A percentile compares a stretch with the other conserved stretches of the same genome.
Conservation (phyloP, 768 basidiomycete genomes). For the Leccinellum albellum region DNA sequence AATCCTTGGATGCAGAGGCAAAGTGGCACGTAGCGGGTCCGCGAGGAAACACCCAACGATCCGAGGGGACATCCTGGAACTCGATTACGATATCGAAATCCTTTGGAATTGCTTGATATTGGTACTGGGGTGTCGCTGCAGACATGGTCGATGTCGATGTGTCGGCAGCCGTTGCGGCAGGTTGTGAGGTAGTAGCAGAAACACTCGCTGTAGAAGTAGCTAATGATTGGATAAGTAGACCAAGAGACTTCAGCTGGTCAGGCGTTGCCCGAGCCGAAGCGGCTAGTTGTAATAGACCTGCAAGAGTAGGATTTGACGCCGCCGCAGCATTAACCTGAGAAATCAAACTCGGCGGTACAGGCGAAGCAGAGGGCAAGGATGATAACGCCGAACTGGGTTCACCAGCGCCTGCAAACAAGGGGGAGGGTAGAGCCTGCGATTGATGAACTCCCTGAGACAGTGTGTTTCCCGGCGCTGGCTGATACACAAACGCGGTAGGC, state of each 20-base stretch:
- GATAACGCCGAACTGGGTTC: slow-evolving; percentile 42
- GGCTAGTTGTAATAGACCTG: slow-evolving; percentile 61
- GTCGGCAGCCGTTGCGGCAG: background rate
- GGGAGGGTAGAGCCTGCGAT: slow-evolving; percentile 18
- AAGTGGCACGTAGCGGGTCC: slow-evolving; percentile 51
- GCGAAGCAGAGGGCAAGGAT: slow-evolving; percentile 41
- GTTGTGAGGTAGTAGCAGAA: slow-evolving; percentile 8
- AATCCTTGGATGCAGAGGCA: slow-evolving; percentile 11
- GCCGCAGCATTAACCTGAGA: slow-evolving; percentile 66
- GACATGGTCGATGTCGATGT: slow-evolving; percentile 14
- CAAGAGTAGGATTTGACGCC: slow-evolving; percentile 61
- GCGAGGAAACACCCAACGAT: slow-evolving; percentile 69
- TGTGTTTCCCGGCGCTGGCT: slow-evolving; percentile 20
- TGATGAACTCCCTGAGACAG: slow-evolving; percentile 31
- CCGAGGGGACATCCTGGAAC: slow-evolving; percentile 57
- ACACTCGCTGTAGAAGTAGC: slow-evolving; percentile 28
- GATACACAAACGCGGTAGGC: slow-evolving; percentile 25
- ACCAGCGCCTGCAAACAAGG: slow-evolving; percentile 21
- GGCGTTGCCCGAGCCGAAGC: slow-evolving; percentile 57
- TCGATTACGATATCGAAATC: slow-evolving; percentile 74
- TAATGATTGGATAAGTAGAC: slow-evolving; percentile 68
- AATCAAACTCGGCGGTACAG: slow-evolving; percentile 56
- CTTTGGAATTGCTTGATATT: slow-evolving; percentile 36
- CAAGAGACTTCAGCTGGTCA: slow-evolving; percentile 65
- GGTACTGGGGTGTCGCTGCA: slow-evolving; percentile 19